Conservation (phyloP, 2,329 filamentous ascomycete species). For the Capronia coronata region DNA sequence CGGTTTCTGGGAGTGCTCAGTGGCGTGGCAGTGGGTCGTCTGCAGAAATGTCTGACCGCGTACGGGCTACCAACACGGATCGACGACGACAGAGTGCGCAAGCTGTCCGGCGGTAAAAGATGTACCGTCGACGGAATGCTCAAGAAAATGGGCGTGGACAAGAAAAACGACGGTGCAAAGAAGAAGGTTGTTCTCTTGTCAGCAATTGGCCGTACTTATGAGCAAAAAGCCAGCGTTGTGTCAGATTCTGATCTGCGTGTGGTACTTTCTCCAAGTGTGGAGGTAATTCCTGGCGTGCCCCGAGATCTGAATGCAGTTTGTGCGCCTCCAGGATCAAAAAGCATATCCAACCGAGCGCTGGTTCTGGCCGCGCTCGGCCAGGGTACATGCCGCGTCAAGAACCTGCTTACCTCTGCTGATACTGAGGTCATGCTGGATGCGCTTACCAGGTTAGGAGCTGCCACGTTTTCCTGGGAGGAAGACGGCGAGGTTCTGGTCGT, state of each 20-base stretch:
- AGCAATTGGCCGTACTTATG: constrained; percentile 79
- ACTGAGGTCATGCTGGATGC: constrained; percentile 96
- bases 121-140: constrained; percentile 82
- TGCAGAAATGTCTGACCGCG: constrained; percentile 89
- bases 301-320: constrained; percentile 63
- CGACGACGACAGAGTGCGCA: constrained; percentile 73
- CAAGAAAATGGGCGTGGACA: constrained; percentile 93
- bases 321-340: constrained; percentile 90
- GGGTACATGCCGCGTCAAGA: constrained; percentile 81
- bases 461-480: constrained; percentile 88
- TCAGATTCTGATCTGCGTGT: constrained; percentile 76
- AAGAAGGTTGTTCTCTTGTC: constrained; percentile 95
- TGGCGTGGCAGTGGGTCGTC: constrained; percentile 77
- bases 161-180: constrained; percentile 92
- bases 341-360: constrained; percentile 90
- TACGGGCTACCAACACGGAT: constrained; percentile 84
- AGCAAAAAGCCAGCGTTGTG: constrained; percentile 84
- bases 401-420: constrained; percentile 91
- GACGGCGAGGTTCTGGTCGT: constrained; percentile 87
- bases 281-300: constrained; percentile 66
- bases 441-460: constrained; percentile 75
- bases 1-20: constrained; percentile 79
- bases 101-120: constrained; percentile 74
- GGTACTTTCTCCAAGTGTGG: constrained; percentile 71
- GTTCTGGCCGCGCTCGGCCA: constrained; percentile 86